Conservation (phyloP, 2,329 filamentous ascomycete species). For the Neopestalotiopsis rosae region DNA sequence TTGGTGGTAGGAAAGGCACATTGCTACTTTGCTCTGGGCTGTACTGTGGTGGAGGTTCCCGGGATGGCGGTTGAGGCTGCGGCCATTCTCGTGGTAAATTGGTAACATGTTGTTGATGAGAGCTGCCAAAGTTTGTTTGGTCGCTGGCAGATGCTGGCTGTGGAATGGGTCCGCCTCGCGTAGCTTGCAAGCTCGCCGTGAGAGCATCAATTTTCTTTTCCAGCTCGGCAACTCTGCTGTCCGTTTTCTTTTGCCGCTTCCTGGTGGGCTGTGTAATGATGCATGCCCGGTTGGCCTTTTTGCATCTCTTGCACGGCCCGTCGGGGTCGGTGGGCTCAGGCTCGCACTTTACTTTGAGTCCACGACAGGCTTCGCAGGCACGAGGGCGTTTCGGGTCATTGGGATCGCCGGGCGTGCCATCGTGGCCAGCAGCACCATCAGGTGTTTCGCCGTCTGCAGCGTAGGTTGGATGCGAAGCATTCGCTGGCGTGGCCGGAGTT, state of each 20-base stretch:
- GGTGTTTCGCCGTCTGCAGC: slow-evolving; percentile 29
- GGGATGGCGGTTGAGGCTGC: slow-evolving; percentile 25
- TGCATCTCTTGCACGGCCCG: slow-evolving; percentile 75
- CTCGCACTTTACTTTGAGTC: slow-evolving; percentile 85
- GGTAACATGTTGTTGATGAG: slow-evolving; percentile 8
- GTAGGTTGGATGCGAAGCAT: slow-evolving; percentile 15
- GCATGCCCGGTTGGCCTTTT: slow-evolving; percentile 79
- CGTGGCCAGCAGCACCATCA: slow-evolving; percentile 25
- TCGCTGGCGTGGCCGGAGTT: slow-evolving; percentile 3
- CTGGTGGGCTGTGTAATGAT: slow-evolving; percentile 75
- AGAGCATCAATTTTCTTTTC: slow-evolving; percentile 92
- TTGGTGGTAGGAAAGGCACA: slow-evolving; percentile 21
- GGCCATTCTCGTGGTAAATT: slow-evolving; percentile 28
- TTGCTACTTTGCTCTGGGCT: slow-evolving; percentile 24
- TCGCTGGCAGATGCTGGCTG: slow-evolving; percentile 17
- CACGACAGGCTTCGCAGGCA: slow-evolving; percentile 77
- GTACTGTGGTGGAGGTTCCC: slow-evolving; percentile 24
- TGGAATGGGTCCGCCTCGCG: slow-evolving; percentile 30
- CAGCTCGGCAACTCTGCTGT: slow-evolving; percentile 85
- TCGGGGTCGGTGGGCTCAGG: slow-evolving; percentile 67
- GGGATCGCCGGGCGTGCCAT: slow-evolving; percentile 31
- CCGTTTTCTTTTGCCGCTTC: slow-evolving; percentile 91
- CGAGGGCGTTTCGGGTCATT: slow-evolving; percentile 69
- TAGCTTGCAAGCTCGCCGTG: slow-evolving; percentile 77
- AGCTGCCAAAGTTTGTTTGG: neutral